Evolutionary conservation across 345 rosid species (phyloP).

Genomic region (Salix dunnii): DNA sequence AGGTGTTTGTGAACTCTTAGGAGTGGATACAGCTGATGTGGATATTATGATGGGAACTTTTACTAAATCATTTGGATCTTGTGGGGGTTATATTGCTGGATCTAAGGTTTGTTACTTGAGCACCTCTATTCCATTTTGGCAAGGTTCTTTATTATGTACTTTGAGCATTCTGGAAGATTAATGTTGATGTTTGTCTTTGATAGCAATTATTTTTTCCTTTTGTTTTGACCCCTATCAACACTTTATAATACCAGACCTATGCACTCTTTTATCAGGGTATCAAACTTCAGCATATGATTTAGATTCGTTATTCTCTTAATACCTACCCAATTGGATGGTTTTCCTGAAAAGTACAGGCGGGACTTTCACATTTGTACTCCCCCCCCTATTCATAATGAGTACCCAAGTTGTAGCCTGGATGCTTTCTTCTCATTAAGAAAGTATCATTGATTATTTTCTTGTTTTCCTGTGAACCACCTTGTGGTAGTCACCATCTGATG

Average conservation of each 20-base stretch:
- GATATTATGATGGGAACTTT: conserved; percentile 99
- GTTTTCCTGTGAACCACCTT: not conserved
- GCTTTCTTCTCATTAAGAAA: not conserved
- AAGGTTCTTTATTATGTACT: not conserved
- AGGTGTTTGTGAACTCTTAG: conserved; percentile 94
- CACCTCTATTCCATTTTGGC: not conserved
- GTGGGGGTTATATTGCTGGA: conserved; percentile 96
- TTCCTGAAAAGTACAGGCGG: not conserved
- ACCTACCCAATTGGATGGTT: not conserved
- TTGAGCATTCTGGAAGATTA: not conserved
- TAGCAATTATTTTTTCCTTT: not conserved
- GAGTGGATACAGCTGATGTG: conserved; percentile 85
- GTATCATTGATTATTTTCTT: not conserved
- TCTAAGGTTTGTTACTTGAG: conserved; percentile 57
- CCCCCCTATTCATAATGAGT: not conserved
- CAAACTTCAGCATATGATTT: not conserved
- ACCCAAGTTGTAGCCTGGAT: not conserved
- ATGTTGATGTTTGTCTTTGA: not conserved
- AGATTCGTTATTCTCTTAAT: not conserved
- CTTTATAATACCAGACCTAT: not conserved
- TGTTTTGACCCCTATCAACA: not conserved
- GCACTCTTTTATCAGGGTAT: not conserved
- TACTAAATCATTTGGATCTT: conserved; percentile 95
- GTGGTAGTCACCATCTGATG: not conserved
- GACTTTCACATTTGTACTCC: not conserved